These are phyloP conservation scores for Pleurotus platypus DNA, from an alignment of 768 basidiomycete species.

Conservation along the genomic window DNA sequence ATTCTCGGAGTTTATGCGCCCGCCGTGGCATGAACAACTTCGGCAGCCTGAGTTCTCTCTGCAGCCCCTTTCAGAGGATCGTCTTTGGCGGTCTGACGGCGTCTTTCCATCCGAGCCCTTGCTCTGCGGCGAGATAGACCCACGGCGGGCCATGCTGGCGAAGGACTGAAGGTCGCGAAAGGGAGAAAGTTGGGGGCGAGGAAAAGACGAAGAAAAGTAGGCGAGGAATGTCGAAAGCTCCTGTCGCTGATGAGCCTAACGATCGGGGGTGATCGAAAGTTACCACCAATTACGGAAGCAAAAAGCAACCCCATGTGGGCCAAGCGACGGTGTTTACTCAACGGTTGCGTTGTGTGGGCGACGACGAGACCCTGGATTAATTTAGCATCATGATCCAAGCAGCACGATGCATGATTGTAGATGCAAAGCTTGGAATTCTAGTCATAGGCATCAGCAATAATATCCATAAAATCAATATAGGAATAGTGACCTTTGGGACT, in stretches of 20 bases:
- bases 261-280: neutral
- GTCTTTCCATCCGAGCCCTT: neutral
- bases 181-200: neutral
- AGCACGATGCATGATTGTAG: neutral
- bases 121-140: neutral
- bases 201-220: neutral
- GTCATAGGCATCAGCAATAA: too few species aligned
- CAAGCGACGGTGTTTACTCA: neutral
- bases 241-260: neutral
- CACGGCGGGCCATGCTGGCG: neutral
- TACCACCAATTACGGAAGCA: neutral
- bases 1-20: too few species aligned
- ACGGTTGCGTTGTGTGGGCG: neutral
- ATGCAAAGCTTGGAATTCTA: neutral
- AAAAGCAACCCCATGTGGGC: neutral
- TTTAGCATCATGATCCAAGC: neutral
- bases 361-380: neutral
- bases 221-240: neutral
- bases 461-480: too few species aligned
- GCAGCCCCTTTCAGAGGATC: too few species aligned
- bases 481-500: too few species aligned
- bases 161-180: neutral
- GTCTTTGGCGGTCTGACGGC: neutral
- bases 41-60: too few species aligned
- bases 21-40: too few species aligned